Evolutionary conservation across 2,329 filamentous ascomycete species (phyloP).

Genomic region (Bipolaris gigantea): DNA sequence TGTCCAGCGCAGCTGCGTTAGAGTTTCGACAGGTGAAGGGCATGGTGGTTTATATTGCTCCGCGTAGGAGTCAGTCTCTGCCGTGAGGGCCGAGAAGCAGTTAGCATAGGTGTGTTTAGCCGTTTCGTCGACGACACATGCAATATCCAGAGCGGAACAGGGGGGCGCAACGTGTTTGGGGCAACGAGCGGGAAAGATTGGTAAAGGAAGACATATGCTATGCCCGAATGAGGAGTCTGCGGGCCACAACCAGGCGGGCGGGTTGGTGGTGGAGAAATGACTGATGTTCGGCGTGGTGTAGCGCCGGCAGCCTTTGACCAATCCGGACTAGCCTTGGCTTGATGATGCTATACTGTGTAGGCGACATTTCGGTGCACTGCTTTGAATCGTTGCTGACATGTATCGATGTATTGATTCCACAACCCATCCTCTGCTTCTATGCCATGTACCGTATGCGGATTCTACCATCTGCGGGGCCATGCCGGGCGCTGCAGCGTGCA

Average conservation of each 20-base stretch:
- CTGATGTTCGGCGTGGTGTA: conserved; percentile 18
- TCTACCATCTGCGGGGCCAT: not conserved
- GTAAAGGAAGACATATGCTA: conserved; percentile 20
- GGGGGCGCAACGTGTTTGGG: conserved; percentile 25
- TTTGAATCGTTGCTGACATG: not conserved
- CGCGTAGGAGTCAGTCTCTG: conserved; percentile 14
- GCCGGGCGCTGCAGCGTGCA: no score
- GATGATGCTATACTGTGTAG: conserved; percentile 10
- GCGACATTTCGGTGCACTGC: conserved; percentile 23
- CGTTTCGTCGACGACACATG: conserved; percentile 33
- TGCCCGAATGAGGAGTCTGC: conserved; percentile 7
- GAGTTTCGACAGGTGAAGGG: conserved; percentile 9
- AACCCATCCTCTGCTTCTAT: not conserved
- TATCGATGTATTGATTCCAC: not conserved
- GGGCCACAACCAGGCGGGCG: conserved; percentile 10
- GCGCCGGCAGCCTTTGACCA: conserved; percentile 16
- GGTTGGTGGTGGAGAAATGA: conserved; percentile 15
- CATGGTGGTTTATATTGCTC: conserved; percentile 25
- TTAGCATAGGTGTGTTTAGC: conserved; percentile 22
- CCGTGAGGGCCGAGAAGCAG: conserved; percentile 18
- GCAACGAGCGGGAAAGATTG: conserved; percentile 24
- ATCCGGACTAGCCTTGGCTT: conserved; percentile 18
- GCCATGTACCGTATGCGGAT: not conserved
- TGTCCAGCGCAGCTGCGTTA: conserved; percentile 39
- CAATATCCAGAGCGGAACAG: conserved; percentile 22